Evolutionary conservation across 1,139 yeast genomes (phyloP), one percentile per base, ranked within the genome.

Genomic region (Petasospora rhodanensis): DNA sequence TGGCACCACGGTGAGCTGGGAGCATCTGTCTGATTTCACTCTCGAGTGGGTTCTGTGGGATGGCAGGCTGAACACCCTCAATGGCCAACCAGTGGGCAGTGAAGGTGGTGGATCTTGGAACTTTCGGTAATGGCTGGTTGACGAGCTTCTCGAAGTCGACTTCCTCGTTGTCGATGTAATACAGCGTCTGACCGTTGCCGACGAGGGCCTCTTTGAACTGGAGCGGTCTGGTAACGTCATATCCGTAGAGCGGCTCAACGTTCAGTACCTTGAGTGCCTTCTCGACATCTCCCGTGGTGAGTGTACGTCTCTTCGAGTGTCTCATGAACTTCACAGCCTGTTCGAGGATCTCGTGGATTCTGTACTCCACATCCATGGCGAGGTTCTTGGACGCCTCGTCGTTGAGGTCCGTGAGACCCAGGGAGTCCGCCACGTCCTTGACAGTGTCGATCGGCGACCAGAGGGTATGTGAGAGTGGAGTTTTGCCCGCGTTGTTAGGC

Each of bases 381-480:
- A 93, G 66, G 43, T 93, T 86, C 52, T 86, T 85, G 33, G 96
- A 84, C 2, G 93, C 95, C 42, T 93, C 98, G 41, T 91, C 97
- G 15, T 87, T 85, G 28, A 91, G 64, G 41, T 72, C 80, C 7
- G 68, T 58, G 25, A 91, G 70, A 3, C 98, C 98, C 14, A 91
- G 66, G 4, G 87, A 75, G 52, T 91, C 98, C 1, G 97, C 96
- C 13, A 86, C 96, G 64, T 93, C 98, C 52, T 82, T 82, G 14
- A 93, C 96, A 0, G 98, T 93, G 55, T 93, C 98, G 42, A 85
- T 79, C 7, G 98, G 97, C 5, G 97, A 89, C 98, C 98, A 91
- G 42, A 91, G 70, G 1, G 97, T 85, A 58, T 87, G 95, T 3
- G 96, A 87, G 43, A 53, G 37, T 2, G 58, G 56, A 7, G 36